Base-by-base conservation (phyloP, 192 early-diverging fungal species). In the Coemansia sp. region DNA sequence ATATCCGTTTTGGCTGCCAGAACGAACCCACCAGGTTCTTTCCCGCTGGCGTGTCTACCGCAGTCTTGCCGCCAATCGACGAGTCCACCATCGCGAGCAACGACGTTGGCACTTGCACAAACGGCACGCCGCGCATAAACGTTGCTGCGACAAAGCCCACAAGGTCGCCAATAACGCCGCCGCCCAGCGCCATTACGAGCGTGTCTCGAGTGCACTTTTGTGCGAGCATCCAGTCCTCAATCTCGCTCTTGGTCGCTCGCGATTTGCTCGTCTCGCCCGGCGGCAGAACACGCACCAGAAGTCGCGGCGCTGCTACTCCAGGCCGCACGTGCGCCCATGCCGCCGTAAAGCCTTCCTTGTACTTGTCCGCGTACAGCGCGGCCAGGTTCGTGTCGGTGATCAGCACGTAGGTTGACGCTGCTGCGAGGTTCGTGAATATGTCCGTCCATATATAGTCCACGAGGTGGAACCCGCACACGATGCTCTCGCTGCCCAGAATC, bases 61-160 rank as follows among this genome's bases (percentile, higher is more conserved):
- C 94, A 3, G 94, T 96, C 83, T 97, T 97, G 19, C 97, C 97
- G 54, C 94, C 94, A 58, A 99, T 92, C 14, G 94, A 96, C 12
- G 94, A 97, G 75, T 98, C 96, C 4, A 97, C 94, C 95, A 99
- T 97, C 6, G 95, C 93, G 67, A 96, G 83, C 20, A 99, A 78
- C 16, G 94, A 94, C 3, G 94, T 99, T 3, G 97, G 97, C 22
- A 99, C 87, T 74, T 97, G 97, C 16, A 99, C 81, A 69, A 94
- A 86, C n/a, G 92, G 89, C 48, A 93, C 85, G 19, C 97, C 97
- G 48, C 95, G 88, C 95, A 99, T 99, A 68, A 96, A 99, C 3
- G 94, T 99, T 6, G 97, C 91, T 10, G 97, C 95, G n/a, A 96
- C 93, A 78, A 88, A 99, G 53, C 96, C 96, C 19, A 91, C 87